Conservation (phyloP, 2,329 filamentous ascomycete genomes). For the Pseudocercospora cruenta region DNA sequence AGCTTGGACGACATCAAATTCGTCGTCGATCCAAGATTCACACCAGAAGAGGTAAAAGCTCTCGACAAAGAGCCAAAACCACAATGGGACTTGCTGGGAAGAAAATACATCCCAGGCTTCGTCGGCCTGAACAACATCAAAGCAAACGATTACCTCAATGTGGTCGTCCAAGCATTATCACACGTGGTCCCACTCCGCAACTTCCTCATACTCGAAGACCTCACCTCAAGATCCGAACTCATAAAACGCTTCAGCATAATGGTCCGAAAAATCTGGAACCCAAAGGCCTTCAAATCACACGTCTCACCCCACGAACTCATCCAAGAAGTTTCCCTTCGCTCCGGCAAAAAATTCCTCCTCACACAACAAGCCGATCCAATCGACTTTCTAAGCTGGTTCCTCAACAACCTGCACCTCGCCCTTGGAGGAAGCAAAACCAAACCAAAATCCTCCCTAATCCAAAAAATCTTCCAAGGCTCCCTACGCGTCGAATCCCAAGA, state of each 20-base stretch:
- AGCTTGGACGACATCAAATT: slow-evolving; percentile 98
- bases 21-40: slow-evolving; percentile 88
- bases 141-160: slow-evolving; percentile 98
- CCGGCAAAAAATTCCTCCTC: slow-evolving; percentile 88
- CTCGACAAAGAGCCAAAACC: slow-evolving; percentile 68
- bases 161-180: slow-evolving; percentile 85
- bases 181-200: slow-evolving; percentile 90
- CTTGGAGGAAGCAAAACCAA: slow-evolving; percentile 88
- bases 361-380: slow-evolving; percentile 92
- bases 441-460: slow-evolving; percentile 81
- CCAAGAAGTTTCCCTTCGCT: slow-evolving; percentile 88
- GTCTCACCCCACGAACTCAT: slow-evolving; percentile 96
- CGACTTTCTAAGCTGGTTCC: slow-evolving; percentile 95
- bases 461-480: slow-evolving; percentile 90
- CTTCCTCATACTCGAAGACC: slow-evolving; percentile 85
- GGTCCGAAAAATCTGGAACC: slow-evolving; percentile 97
- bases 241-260: slow-evolving; percentile 86
- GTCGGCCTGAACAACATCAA: slow-evolving; percentile 99
- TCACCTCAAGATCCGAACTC: slow-evolving; percentile 74
- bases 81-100: slow-evolving; percentile 78
- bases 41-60: slow-evolving; percentile 75
- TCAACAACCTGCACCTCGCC: slow-evolving; percentile 91
- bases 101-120: slow-evolving; percentile 88
- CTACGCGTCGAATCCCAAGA: slow-evolving; percentile 91
- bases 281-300: slow-evolving; percentile 91